Conservation (phyloP, 2,329 filamentous ascomycete genomes). For the Fusarium coffeatum region DNA sequence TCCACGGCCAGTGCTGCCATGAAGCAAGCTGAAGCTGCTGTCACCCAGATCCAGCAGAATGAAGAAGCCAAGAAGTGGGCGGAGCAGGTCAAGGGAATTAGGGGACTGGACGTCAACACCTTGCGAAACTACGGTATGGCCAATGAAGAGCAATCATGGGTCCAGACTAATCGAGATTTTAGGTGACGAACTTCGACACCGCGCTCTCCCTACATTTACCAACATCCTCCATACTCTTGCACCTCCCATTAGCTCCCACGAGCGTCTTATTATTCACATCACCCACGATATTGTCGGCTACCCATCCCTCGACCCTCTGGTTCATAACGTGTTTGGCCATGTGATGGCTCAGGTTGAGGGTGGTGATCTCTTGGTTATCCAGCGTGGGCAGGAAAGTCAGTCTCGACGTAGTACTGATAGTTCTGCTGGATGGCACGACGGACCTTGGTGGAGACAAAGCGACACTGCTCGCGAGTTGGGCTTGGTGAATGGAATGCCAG, state of each 20-base stretch:
- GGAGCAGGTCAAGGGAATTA: slow-evolving; percentile 82
- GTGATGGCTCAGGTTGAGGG: slow-evolving; percentile 99
- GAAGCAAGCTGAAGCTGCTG: slow-evolving; percentile 91
- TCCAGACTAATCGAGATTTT: slow-evolving; percentile 24
- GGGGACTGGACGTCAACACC: slow-evolving; percentile 75
- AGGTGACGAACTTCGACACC: slow-evolving; percentile 89
- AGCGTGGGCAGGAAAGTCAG: slow-evolving; percentile 88
- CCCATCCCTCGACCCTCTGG: slow-evolving; percentile 90
- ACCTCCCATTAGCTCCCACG: slow-evolving; percentile 95
- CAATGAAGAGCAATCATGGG: not conserved
- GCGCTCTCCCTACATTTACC: slow-evolving; percentile 93
- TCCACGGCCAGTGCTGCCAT: slow-evolving; percentile 86
- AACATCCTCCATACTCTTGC: slow-evolving; percentile 95
- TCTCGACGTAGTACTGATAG: slow-evolving; percentile 71
- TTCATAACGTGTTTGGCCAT: slow-evolving; percentile 90
- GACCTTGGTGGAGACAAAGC: slow-evolving; percentile 91
- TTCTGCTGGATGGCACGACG: slow-evolving; percentile 84
- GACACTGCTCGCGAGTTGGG: slow-evolving; percentile 80
- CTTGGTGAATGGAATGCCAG: slow-evolving; percentile 80
- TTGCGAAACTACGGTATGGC: slow-evolving; percentile 64
- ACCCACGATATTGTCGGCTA: slow-evolving; percentile 96
- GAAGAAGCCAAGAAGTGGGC: slow-evolving; percentile 98
- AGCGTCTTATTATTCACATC: slow-evolving; percentile 96
- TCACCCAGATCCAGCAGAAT: slow-evolving; percentile 95
- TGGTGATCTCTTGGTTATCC: slow-evolving; percentile 92